These are phyloP conservation scores for Macrocybe gigantea DNA, from an alignment of 768 basidiomycete species.

Conservation along the genomic window DNA sequence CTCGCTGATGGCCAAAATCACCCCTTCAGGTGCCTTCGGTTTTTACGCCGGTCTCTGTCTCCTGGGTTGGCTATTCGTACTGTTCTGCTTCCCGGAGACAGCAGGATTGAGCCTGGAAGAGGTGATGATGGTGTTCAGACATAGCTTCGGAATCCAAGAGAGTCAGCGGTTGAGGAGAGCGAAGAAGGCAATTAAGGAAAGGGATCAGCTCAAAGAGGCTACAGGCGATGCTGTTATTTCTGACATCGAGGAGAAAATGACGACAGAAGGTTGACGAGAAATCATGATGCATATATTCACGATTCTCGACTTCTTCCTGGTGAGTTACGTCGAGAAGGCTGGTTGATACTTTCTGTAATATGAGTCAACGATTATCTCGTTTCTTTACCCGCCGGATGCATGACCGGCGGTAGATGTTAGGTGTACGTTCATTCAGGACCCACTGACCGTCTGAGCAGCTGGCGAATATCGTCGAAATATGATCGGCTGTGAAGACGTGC, in stretches of 20 bases:
- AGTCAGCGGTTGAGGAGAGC: slow-evolving; percentile 42
- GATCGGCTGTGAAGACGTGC: too few species aligned
- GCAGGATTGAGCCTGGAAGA: slow-evolving; percentile 69
- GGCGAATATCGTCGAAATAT: too few species aligned
- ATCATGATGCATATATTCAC: neutral
- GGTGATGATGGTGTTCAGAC: slow-evolving; percentile 53
- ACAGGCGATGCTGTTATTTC: neutral
- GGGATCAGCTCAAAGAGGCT: slow-evolving; percentile 13
- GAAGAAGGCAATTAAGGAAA: slow-evolving; percentile 37
- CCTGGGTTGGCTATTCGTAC: slow-evolving; percentile 63
- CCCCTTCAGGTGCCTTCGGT: slow-evolving; percentile 70
- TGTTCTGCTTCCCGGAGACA: slow-evolving; percentile 75
- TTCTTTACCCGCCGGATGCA: too few species aligned
- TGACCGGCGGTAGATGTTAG: too few species aligned
- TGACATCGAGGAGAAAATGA: neutral
- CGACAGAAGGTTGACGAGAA: neutral
- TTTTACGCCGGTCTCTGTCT: slow-evolving; percentile 73
- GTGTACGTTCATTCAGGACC: too few species aligned
- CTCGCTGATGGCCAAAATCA: slow-evolving; percentile 68
- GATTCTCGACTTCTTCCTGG: neutral
- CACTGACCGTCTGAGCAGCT: too few species aligned
- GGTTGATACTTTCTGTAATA: too few species aligned
- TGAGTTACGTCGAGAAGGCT: neutral
- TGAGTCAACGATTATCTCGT: too few species aligned
- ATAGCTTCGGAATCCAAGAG: slow-evolving; percentile 60